Percentiles rank a stretch among this genome's conserved stretches.
phyloP scores from a whole-genome alignment of 371 early-diverging fungal genomes.

The Mucor circinelloides region DNA sequence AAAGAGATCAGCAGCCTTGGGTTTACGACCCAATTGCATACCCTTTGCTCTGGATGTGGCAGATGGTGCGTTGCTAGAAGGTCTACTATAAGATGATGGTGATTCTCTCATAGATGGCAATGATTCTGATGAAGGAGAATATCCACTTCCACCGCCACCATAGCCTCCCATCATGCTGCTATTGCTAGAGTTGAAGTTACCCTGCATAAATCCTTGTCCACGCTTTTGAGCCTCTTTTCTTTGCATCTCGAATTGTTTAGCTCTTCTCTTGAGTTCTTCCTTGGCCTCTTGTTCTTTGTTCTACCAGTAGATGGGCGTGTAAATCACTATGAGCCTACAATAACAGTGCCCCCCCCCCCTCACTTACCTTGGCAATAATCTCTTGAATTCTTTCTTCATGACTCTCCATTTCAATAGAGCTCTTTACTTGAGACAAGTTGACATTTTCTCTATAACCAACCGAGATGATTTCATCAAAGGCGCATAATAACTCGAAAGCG shows the following conservation, averaged over 20 bases:
- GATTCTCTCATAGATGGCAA: constrained; percentile 38
- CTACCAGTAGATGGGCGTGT: constrained; percentile 30
- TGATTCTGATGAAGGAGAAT: constrained; percentile 53
- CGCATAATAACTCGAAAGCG: constrained; percentile 86
- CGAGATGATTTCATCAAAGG: constrained; percentile 96
- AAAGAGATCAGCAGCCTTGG: constrained; percentile 76
- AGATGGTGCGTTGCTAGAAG: constrained; percentile 31
- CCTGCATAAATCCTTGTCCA: constrained; percentile 63
- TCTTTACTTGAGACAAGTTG: constrained; percentile 83
- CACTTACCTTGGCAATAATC: constrained; percentile 82
- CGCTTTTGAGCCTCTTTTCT: constrained; percentile 81
- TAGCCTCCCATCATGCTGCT: constrained; percentile 21
- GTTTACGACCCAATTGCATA: constrained; percentile 93
- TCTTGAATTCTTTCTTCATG: constrained; percentile 97
- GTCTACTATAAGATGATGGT: constrained; percentile 22
- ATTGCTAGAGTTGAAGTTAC: constrained; percentile 47
- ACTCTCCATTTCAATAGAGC: constrained; percentile 95
- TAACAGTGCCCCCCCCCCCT: no score
- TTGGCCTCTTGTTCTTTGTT: constrained; percentile 97
- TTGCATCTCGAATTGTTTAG: constrained; percentile 90
- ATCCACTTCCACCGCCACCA: constrained; percentile 37
- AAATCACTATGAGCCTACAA: background rate
- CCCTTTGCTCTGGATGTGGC: constrained; percentile 74
- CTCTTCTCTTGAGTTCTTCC: constrained; percentile 91
- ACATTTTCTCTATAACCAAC: constrained; percentile 89